Conservation (phyloP, 805 yeast species). For the Hanseniaspora valbyensis region DNA sequence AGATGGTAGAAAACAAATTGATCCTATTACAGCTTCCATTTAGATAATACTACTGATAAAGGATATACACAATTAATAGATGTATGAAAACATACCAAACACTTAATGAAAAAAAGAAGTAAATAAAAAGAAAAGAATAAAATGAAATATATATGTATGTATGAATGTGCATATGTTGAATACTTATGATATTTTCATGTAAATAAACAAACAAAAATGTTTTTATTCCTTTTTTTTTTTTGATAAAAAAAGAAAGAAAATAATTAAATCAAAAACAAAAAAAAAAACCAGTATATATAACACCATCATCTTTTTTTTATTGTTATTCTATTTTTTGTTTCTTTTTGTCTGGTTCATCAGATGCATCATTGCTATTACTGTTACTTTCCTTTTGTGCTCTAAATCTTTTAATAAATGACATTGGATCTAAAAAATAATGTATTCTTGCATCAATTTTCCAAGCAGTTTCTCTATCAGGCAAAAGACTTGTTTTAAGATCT, state of each 20-base stretch:
- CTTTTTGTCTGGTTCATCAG: slow-evolving; percentile 7
- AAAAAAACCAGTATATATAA: no score
- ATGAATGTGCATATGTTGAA: background rate
- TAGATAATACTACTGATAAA: background rate
- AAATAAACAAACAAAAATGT: slow-evolving; percentile 3
- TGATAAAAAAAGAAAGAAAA: no score
- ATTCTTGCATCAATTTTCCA: slow-evolving; percentile 52
- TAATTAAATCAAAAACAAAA: no score
- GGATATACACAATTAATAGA: background rate
- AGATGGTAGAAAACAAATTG: slow-evolving; percentile 35
- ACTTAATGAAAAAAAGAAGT: no score
- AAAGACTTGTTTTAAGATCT: slow-evolving; percentile 33
- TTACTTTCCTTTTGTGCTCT: slow-evolving; percentile 33
- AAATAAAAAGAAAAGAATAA: background rate
- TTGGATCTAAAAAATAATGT: slow-evolving; percentile 53
- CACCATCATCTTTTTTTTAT: no score
- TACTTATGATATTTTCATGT: background rate
- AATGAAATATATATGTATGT: background rate
- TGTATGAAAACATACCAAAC: background rate
- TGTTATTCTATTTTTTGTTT: slow-evolving; percentile 5
- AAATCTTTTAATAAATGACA: slow-evolving; percentile 39
- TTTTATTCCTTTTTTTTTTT: no score
- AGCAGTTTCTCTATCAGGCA: slow-evolving; percentile 51
- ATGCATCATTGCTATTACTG: background rate
- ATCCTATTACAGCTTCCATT: slow-evolving; percentile 16